Evolutionary conservation across 1,139 yeast species (phyloP).

Genomic region (Wickerhamomyces sp.): DNA sequence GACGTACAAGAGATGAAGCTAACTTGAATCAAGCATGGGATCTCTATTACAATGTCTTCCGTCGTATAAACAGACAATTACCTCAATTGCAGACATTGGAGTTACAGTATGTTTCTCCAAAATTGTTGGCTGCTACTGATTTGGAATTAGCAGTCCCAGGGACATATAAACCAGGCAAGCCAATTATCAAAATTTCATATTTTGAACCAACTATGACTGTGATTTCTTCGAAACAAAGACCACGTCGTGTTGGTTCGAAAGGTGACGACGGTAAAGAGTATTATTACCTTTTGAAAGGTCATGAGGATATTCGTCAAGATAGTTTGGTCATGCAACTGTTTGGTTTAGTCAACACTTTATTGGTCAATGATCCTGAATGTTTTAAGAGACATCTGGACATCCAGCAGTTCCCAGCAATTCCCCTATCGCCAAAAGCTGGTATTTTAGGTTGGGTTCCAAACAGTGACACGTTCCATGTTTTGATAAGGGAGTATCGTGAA

Average conservation of each 20-base stretch:
- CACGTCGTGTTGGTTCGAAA: conserved; percentile 70
- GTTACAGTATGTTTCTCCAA: conserved; percentile 90
- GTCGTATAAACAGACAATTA: conserved; percentile 83
- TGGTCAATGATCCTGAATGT: conserved; percentile 90
- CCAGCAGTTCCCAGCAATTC: conserved; percentile 88
- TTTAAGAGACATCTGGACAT: conserved; percentile 94
- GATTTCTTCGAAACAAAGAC: conserved; percentile 95
- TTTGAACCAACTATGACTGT: conserved; percentile 85
- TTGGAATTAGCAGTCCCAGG: conserved; percentile 93
- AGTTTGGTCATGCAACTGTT: conserved; percentile 96
- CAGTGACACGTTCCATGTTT: conserved; percentile 92
- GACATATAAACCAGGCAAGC: conserved; percentile 81
- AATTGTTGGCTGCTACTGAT: conserved; percentile 70
- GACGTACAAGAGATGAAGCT: conserved; percentile 79
- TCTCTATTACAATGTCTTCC: conserved; percentile 87
- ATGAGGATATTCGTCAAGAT: conserved; percentile 97
- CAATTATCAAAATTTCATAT: conserved; percentile 62
- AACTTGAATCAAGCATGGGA: conserved; percentile 98
- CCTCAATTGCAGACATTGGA: conserved; percentile 87
- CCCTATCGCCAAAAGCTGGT: conserved; percentile 96
- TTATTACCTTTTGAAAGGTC: conserved; percentile 81
- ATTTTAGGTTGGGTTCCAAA: conserved; percentile 96
- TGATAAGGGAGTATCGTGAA: conserved; percentile 90
- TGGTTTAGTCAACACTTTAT: conserved; percentile 87
- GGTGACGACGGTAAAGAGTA: conserved; percentile 94